Base-by-base conservation (phyloP, 2,329 filamentous ascomycete genomes). In the Cladosporium colombiae region DNA sequence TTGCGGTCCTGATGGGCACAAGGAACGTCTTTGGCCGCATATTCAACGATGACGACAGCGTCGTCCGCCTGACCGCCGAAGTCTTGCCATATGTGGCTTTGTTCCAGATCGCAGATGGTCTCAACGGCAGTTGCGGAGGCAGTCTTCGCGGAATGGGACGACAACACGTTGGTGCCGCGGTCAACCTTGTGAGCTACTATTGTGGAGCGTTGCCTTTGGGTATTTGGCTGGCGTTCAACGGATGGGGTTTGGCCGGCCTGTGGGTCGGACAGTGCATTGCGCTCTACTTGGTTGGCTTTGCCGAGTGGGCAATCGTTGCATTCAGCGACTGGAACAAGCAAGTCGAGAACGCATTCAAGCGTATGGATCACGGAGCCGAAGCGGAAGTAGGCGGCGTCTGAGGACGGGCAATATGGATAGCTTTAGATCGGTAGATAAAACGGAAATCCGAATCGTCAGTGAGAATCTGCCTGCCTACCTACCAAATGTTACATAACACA, bases 91-190 rank as follows among this genome's bases (percentile, higher is more conserved):
- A 89, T 72, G 92, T 96, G 0, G 93, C 92, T 0, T 81, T 96
- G 2, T 96, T 96, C 78, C 92, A 96, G 80, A 93, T 96, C 67
- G 92, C 92, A 0, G 92, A 96, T 75, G 93, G 92, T 0, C 79
- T 96, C 37, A 95, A 95, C 72, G 92, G 92, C 1, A 91, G 88
- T 67, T 96, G 92, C 74, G 92, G 93, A 1, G 92, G 93, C 1
- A 87, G 88, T 23, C 79, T 96, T 16, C 81, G 92, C 69, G 93
- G 92, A 0, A 95, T 94, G 91, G 93, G 92, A 2, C 81, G 91
- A 64, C 92, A 96, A 77, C 92, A 93, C 82, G 85, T 96, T 59
- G 93, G 93, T 16, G 92, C 92, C 1, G 80, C 88, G 1, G 91
- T 96, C 62, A 96, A 96, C 75, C 82, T 93, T 18, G 78, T 93